Base-by-base conservation (phyloP, 2,329 filamentous ascomycete species). In the Xylaria sp. region DNA sequence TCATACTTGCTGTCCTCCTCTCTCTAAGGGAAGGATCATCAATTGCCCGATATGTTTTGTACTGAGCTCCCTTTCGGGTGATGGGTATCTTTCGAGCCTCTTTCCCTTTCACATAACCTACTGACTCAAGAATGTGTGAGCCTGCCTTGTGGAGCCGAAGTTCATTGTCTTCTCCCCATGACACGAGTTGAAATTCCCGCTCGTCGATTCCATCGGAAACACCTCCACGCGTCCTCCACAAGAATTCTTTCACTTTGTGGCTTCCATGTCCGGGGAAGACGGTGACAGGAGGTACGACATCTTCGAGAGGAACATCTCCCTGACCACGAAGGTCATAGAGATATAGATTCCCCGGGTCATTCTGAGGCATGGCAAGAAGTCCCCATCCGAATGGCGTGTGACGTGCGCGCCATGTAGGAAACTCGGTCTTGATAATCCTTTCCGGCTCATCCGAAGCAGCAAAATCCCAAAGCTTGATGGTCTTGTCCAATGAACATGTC, bases 401-500 rank as follows among this genome's bases (percentile, higher is more conserved):
- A 2, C 94, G 89, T 60, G 95, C 94, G 76, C 94, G 88, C 93
- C 94, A 97, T 25, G 97, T 91, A 0, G 94, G 95, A 76, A 94
- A 97, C 2, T 91, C 88, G 1, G 94, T 96, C 57, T 87, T 85
- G 64, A 98, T 94, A 54, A 94, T 87, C 69, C 92, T 90, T 76
- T 95, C 91, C 0, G 92, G 91, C 70, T 92, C 86, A 2, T 85
- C 84, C 4, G 89, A 85, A 20, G 87, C 84, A 64, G 75, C 79
- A 74, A 94, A 94, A 78, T 97, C 92, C 94, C 94, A 98, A 73
- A 97, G 92, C 78, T 97, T 97, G 81, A 98, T 95, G 50, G 91
- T 97, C 78, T 91, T 94, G 78, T 98, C 94, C 58, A 98, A 84
- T 1, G 94, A 97, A 80, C 94, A 98, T 2, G 94, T 98, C 6